Evolutionary conservation across 371 early-diverging fungal species (phyloP), one percentile per base, ranked within the genome.

Genomic region (Syncephalastrum racemosum): DNA sequence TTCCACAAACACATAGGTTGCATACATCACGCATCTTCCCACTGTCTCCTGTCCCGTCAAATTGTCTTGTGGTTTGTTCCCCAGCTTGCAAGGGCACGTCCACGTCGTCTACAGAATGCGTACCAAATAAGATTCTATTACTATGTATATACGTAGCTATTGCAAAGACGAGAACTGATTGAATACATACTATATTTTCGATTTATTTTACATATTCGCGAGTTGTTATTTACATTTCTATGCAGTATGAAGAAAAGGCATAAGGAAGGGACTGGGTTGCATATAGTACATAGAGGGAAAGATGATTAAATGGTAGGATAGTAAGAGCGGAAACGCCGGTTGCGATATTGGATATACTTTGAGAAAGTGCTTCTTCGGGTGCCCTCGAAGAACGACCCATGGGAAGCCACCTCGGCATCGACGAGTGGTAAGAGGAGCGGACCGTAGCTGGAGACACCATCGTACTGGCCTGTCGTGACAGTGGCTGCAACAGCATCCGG

Each of bases 291-390:
- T 47, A 22, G 20, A 46, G 36, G 46, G 45, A 59, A 46, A n/a
- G 39, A 27, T 24, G 40, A 48, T 19, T 24, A 16, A 41, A 15
- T 53, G 48, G 49, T 58, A 46, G 59, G 53, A 40, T 71, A 75
- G 58, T 63, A 50, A 6, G 53, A 46, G 31, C 56, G 60, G 31
- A 67, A 68, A 19, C 71, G 59, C 24, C 52, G 53, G 16, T 63
- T 61, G 45, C 73, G 58, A 41, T 60, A 59, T 15, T 68, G 60
- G 46, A 74, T 73, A 52, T 79, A 79, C 15, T 67, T 68, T 48
- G 77, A 74, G 48, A 79, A 79, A 0, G 80, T 79, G 48, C 71
- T 72, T 44, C 62, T 72, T 31, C 62, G 59, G 10, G 80, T 79
- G 5, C 77, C 77, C n/a, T 76, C 62, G 59, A 79, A 79, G 4